Base-by-base conservation (phyloP, 352 stramenopile genomes). In the Pythium plurisporium region DNA sequence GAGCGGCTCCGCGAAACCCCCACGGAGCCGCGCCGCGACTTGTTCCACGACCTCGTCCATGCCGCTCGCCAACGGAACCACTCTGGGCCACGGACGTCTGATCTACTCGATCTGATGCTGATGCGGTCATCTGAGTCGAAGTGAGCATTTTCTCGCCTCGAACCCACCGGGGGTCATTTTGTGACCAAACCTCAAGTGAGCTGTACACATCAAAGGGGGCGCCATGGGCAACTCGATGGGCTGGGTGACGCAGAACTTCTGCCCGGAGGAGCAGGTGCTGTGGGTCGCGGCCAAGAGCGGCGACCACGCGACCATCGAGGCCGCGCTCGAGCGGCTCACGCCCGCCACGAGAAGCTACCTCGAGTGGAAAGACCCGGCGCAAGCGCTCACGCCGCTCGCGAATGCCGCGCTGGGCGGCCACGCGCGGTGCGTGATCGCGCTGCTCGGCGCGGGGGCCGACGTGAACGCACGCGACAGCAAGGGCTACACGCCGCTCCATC, bases 261-360 rank as follows among this genome's bases (percentile, higher is more conserved):
- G 74, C 27, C 82, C 81, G 2, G 69, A 79, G 51, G 82, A 92
- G 68, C 82, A 95, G 58, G 67, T 76, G 43, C 52, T 91, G 27
- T 95, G 83, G 81, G 55, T 89, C 12, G 79, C 76, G 11, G 82
- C 82, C 55, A 91, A 90, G 69, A 82, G 65, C 50, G 83, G 85
- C 25, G 78, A 93, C 64, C 36, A 76, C 22, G 62, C 64, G 3
- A 55, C 72, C 23, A 53, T 95, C 31, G 74, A 76, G 34, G 50
- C 69, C 29, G 79, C 72, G 34, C 57, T 91, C 47, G 57, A 64
- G 22, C 73, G 66, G 3, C 63, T 89, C 44, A 87, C 76, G 46
- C 72, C 78, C 12, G 64, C 73, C 49, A 90, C 74, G 44, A 75
- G 76, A 47, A 70, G 65, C 62, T 87, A 88, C 55, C 49, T 86